Evolutionary conservation across 805 yeast genomes (phyloP).

Genomic region (Martiniozyma abietophila): DNA sequence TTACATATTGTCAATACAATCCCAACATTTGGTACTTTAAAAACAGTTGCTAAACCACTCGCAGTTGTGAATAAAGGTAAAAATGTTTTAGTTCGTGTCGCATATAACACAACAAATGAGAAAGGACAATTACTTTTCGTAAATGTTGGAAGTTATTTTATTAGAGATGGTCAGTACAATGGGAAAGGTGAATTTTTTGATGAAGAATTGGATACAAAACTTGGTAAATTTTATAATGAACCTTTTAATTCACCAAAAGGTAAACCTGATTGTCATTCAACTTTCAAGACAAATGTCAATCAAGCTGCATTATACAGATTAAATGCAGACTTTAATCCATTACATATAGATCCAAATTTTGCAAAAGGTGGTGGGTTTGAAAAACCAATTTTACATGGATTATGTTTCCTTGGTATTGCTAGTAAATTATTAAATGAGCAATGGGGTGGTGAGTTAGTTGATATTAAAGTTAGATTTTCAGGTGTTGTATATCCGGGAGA

Average conservation of each 20-base stretch:
- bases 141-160: constrained; percentile 77
- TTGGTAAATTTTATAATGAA: constrained; percentile 45
- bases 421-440: constrained; percentile 69
- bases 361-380: constrained; percentile 84
- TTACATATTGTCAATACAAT: constrained; percentile 69
- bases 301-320: constrained; percentile 87
- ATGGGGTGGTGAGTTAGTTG: constrained; percentile 64
- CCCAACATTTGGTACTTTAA: constrained; percentile 58
- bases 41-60: constrained; percentile 57
- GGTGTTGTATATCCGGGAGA: constrained; percentile 95
- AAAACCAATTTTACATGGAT: constrained; percentile 86
- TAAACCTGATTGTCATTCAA: constrained; percentile 57
- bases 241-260: constrained; percentile 43
- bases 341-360: constrained; percentile 87
- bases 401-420: constrained; percentile 77
- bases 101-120: constrained; percentile 59
- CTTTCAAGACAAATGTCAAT: constrained; percentile 51
- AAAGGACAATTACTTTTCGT: constrained; percentile 59
- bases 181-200: constrained; percentile 40
- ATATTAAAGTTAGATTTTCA: constrained; percentile 83
- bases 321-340: constrained; percentile 91
- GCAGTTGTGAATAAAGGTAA: constrained; percentile 62
- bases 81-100: constrained; percentile 71
- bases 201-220: constrained; percentile 32
- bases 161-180: constrained; percentile 62